A percentile compares a stretch with the other conserved stretches of the same genome.
These are phyloP conservation scores for Aspergillus aculeatinus DNA, from an alignment of 2,329 filamentous ascomycete genomes.

Conservation along the genomic window DNA sequence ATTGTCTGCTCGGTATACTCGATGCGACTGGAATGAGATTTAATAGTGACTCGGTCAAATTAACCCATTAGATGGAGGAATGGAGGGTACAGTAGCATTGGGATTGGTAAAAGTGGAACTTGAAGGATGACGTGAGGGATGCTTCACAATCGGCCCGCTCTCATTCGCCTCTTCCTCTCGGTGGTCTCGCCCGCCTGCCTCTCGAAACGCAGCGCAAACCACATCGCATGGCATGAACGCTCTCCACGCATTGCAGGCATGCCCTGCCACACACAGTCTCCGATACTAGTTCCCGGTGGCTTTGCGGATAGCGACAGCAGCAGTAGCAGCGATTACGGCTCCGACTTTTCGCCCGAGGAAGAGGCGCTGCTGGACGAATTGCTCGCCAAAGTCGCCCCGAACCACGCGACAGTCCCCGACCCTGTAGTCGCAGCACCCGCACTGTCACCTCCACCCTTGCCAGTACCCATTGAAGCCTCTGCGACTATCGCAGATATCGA, in stretches of 20 bases:
- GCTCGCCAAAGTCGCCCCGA: conserved; percentile 46
- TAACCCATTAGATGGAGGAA: neutral
- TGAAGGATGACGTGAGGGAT: conserved; percentile 11
- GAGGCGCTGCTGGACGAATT: conserved; percentile 54
- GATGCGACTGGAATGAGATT: neutral
- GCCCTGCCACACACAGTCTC: conserved; percentile 28
- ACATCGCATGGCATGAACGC: conserved; percentile 21
- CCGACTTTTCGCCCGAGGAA: conserved; percentile 60
- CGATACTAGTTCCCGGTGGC: conserved; percentile 21
- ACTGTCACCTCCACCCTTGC: conserved; percentile 21
- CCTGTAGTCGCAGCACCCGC: conserved; percentile 15
- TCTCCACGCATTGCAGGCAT: conserved; percentile 29
- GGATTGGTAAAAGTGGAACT: neutral
- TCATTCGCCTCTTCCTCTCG: neutral
- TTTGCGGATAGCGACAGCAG: conserved; percentile 18
- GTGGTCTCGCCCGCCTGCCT: neutral
- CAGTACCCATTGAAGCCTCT: conserved; percentile 15
- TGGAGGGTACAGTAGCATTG: neutral
- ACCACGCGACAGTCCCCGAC: conserved; percentile 26
- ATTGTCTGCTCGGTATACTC: no score
- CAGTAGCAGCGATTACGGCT: conserved; percentile 59
- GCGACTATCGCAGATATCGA: conserved; percentile 42
- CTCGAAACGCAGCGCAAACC: neutral
- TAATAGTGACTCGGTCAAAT: no score
- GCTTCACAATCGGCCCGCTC: neutral